phyloP scores from a whole-genome alignment of 176 grass and related monocot genomes.

The Avena eriantha region DNA sequence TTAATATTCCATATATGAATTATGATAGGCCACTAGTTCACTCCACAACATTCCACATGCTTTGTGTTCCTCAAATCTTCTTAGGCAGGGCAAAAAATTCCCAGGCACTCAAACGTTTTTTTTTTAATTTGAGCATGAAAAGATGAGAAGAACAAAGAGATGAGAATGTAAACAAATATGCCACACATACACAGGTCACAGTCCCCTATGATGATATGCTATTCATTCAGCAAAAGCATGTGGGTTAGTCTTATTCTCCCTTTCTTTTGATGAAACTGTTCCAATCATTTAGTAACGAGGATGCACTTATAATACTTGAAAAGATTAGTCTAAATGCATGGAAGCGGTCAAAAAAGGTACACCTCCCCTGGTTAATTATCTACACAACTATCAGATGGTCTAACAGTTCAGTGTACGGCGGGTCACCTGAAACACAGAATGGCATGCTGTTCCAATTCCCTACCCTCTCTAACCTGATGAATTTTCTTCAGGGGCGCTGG shows the following conservation, averaged over 20 bases:
- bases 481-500: slow-evolving; percentile 61
- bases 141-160: slow-evolving; percentile 22
- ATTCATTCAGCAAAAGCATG: slow-evolving; percentile 56
- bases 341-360: slow-evolving; percentile 45
- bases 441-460: not conserved
- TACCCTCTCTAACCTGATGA: slow-evolving; percentile 19
- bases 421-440: slow-evolving; percentile 45
- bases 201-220: slow-evolving; percentile 60
- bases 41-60: not conserved
- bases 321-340: slow-evolving; percentile 38
- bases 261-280: not conserved
- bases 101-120: not conserved
- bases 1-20: not conserved
- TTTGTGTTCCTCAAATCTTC: slow-evolving; percentile 23
- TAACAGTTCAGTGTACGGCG: slow-evolving; percentile 45
- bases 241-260: slow-evolving; percentile 32
- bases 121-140: not conserved
- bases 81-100: not conserved
- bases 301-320: slow-evolving; percentile 47
- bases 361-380: slow-evolving; percentile 31
- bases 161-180: slow-evolving; percentile 37
- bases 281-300: slow-evolving; percentile 13
- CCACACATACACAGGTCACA: slow-evolving; percentile 29
- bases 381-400: slow-evolving; percentile 19
- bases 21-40: not conserved